Evolutionary conservation across 768 basidiomycete species (phyloP).

Genomic region (Russula brevipes): DNA sequence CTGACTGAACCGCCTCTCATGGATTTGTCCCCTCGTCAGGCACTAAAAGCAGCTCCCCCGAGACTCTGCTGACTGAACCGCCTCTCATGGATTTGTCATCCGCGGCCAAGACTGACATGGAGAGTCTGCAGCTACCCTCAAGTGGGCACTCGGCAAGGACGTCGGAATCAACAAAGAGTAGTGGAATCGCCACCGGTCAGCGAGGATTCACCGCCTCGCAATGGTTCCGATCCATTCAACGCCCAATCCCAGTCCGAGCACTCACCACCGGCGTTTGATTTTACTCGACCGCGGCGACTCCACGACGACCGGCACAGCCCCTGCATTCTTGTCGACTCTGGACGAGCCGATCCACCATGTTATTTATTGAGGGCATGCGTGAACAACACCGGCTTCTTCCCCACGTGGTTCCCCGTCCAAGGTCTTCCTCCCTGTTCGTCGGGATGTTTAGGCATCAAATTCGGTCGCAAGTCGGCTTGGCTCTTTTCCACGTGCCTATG

Average conservation of each 20-base stretch:
- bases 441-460: no score
- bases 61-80: conserved; percentile 22
- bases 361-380: conserved; percentile 91
- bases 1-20: conserved; percentile 23
- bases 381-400: conserved; percentile 64
- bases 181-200: conserved; percentile 13
- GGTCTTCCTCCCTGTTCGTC: no score
- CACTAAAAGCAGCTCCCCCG: conserved; percentile 17
- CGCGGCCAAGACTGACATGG: conserved; percentile 10
- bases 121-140: conserved; percentile 6
- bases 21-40: no score
- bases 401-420: no score
- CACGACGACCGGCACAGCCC: conserved; percentile 46
- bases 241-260: conserved; percentile 18
- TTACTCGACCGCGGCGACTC: conserved; percentile 57
- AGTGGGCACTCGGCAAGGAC: background rate
- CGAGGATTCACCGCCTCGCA: conserved; percentile 13
- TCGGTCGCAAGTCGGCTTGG: no score
- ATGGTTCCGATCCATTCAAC: conserved; percentile 9
- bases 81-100: conserved; percentile 22
- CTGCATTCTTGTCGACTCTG: conserved; percentile 56
- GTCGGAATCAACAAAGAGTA: conserved; percentile 10
- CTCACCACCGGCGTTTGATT: conserved; percentile 40
- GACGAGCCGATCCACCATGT: conserved; percentile 72
- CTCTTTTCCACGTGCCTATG: no score